A percentile compares a stretch with the other conserved stretches of the same genome.
phyloP scores from a whole-genome alignment of 495 filamentous ascomycete genomes.

The Bombardia bombarda region DNA sequence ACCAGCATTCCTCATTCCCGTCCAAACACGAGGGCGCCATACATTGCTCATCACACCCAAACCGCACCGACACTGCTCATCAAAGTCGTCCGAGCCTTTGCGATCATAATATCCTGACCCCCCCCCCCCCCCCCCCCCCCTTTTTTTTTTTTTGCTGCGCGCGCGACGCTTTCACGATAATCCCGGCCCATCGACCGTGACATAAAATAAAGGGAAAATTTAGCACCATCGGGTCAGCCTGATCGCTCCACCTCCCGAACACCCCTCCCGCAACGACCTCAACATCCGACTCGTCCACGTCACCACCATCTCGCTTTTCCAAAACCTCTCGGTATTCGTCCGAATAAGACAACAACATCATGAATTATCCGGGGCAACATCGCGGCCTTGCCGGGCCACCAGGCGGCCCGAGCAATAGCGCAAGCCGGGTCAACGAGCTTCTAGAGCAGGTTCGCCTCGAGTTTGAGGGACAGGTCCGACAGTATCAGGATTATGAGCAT shows the following conservation, averaged over 20 bases:
- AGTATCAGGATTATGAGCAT: conserved; percentile 76
- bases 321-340: too few relatives aligned
- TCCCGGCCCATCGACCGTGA: too few relatives aligned
- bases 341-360: conserved; percentile 24
- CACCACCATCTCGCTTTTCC: too few relatives aligned
- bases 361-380: conserved; percentile 78
- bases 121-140: background rate
- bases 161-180: background rate
- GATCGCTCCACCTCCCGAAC: too few relatives aligned
- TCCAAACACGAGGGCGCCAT: background rate
- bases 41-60: background rate
- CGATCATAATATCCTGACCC: background rate
- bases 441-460: conserved; percentile 84
- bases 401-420: conserved; percentile 42
- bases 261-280: too few relatives aligned
- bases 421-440: conserved; percentile 71
- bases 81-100: background rate
- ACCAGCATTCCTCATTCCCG: background rate
- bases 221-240: too few relatives aligned
- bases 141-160: background rate
- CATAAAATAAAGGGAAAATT: too few relatives aligned
- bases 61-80: background rate
- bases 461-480: conserved; percentile 73
- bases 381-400: conserved; percentile 65
- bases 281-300: too few relatives aligned